These are phyloP conservation scores for Synchytrium microbalum DNA, from an alignment of 371 early-diverging fungal genomes.

Conservation along the genomic window DNA sequence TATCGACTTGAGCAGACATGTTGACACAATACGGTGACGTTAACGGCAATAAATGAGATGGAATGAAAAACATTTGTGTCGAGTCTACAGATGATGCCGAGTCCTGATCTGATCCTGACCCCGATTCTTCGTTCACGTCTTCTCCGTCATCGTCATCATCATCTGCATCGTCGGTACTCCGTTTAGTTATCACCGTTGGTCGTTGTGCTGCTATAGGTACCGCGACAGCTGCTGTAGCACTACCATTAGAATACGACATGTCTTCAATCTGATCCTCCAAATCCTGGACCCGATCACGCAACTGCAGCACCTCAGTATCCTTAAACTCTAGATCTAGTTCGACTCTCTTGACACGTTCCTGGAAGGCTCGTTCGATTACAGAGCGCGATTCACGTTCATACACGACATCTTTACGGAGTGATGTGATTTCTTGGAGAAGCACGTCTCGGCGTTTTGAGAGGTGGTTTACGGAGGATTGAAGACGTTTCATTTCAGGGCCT, in stretches of 20 bases:
- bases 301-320: slow-evolving; percentile 9
- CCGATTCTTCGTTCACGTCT: background rate
- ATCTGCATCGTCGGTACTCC: slow-evolving; percentile 1
- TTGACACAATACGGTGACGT: background rate
- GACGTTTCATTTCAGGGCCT: too few species aligned
- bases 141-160: slow-evolving; percentile 3
- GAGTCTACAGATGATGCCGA: slow-evolving; percentile 7
- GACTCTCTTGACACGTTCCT: slow-evolving; percentile 13
- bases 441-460: background rate
- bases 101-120: background rate
- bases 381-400: slow-evolving; percentile 12
- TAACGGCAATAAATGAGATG: background rate
- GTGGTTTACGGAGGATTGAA: background rate
- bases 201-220: background rate
- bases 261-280: slow-evolving; percentile 6
- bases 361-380: slow-evolving; percentile 9
- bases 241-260: slow-evolving; percentile 5
- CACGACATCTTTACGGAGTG: slow-evolving; percentile 7
- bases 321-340: slow-evolving; percentile 15
- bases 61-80: background rate
- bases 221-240: background rate
- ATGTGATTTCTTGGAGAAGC: background rate
- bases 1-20: background rate
- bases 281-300: slow-evolving; percentile 13
- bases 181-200: background rate